Percentiles rank a stretch among this genome's conserved stretches.
These are phyloP conservation scores for Austropuccinia psidii DNA, from an alignment of 1,284 basidiomycete genomes.

Conservation along the genomic window DNA sequence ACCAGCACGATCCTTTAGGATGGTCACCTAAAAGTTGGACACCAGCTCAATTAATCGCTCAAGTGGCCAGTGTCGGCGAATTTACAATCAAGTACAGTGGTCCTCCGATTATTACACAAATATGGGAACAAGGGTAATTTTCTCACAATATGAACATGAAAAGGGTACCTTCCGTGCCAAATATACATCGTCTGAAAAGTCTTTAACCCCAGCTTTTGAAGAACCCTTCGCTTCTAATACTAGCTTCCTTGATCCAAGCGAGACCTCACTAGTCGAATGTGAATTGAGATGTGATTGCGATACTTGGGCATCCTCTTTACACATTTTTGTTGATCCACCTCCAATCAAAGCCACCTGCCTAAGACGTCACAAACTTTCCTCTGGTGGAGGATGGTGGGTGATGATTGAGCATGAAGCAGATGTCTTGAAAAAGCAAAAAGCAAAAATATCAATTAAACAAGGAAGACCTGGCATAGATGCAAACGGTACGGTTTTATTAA, in stretches of 20 bases:
- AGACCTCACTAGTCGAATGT: slow-evolving; percentile 65
- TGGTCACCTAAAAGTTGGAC: slow-evolving; percentile 94
- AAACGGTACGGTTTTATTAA: slow-evolving; percentile 74
- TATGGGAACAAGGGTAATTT: slow-evolving; percentile 64
- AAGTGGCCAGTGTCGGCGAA: slow-evolving; percentile 80
- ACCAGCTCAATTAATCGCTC: slow-evolving; percentile 67
- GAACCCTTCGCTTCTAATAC: slow-evolving; percentile 39
- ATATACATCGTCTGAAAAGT: slow-evolving; percentile 53
- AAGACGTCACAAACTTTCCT: slow-evolving; percentile 76
- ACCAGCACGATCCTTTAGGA: slow-evolving; percentile 94
- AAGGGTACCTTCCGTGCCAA: slow-evolving; percentile 71
- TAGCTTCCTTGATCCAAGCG: slow-evolving; percentile 14
- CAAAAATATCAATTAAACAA: slow-evolving; percentile 66
- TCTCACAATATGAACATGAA: slow-evolving; percentile 78
- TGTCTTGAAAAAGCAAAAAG: slow-evolving; percentile 65
- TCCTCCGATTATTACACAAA: slow-evolving; percentile 75
- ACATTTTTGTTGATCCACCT: slow-evolving; percentile 89
- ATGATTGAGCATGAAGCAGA: slow-evolving; percentile 80
- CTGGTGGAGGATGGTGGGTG: slow-evolving; percentile 93
- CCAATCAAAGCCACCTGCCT: slow-evolving; percentile 76
- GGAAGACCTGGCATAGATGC: slow-evolving; percentile 52
- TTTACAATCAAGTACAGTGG: slow-evolving; percentile 91
- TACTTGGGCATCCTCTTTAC: slow-evolving; percentile 76
- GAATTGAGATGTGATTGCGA: slow-evolving; percentile 91
- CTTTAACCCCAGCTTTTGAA: slow-evolving; percentile 33